Percentiles rank a stretch among this genome's conserved stretches.
Conservation (phyloP, 768 basidiomycete genomes). For the Xerocomellus amylosporus region DNA sequence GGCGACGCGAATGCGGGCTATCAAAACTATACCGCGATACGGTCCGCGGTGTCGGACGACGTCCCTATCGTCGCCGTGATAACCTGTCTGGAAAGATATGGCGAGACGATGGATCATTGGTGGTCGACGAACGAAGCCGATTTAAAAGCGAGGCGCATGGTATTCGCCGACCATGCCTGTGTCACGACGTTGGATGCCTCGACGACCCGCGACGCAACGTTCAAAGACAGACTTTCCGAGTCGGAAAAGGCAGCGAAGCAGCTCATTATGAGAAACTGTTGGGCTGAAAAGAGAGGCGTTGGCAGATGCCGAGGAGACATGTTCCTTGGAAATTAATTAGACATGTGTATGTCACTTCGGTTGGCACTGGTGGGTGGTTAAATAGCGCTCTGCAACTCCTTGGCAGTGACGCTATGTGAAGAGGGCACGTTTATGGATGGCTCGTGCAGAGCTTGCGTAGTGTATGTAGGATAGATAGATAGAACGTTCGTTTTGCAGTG, state of each 20-base stretch:
- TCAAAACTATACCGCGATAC: constrained; percentile 27
- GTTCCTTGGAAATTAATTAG: constrained; percentile 27
- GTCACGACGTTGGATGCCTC: constrained; percentile 34
- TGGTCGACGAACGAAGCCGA: constrained; percentile 37
- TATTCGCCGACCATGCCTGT: constrained; percentile 39
- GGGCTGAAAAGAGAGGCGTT: constrained; percentile 23
- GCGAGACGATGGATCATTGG: constrained; percentile 37
- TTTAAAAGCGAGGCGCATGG: constrained; percentile 35
- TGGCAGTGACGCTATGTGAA: neutral
- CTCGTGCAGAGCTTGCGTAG: constrained; percentile 2
- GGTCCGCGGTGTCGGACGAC: constrained; percentile 30
- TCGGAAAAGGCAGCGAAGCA: constrained; percentile 23
- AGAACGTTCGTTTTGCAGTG: constrained; percentile 11
- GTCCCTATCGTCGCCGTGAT: constrained; percentile 33
- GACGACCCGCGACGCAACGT: constrained; percentile 12
- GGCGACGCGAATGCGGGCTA: constrained; percentile 29
- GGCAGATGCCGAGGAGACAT: constrained; percentile 28
- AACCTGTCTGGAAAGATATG: constrained; percentile 31
- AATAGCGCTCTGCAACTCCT: neutral
- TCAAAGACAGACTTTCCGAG: constrained; percentile 25
- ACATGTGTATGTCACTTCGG: constrained; percentile 18
- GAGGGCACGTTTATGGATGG: neutral
- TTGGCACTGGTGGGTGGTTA: constrained; percentile 5
- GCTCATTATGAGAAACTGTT: constrained; percentile 28
- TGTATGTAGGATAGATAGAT: constrained; percentile 18